A percentile compares a stretch with the other conserved stretches of the same genome.
These are phyloP conservation scores for Sequoiadendron giganteum DNA, from an alignment of 75 land plant genomes.

Conservation along the genomic window DNA sequence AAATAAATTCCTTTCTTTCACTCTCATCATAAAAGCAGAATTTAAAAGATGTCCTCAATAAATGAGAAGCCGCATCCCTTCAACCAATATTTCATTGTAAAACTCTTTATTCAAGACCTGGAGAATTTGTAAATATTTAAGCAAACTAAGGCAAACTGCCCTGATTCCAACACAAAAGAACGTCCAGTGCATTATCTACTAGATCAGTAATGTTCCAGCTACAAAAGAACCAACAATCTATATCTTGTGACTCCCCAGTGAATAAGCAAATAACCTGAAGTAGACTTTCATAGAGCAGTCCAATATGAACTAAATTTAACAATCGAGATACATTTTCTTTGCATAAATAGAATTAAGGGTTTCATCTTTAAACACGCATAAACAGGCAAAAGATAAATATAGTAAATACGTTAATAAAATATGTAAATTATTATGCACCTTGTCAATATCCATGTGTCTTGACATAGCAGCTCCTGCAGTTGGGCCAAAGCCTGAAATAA, in stretches of 20 bases:
- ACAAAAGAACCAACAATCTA: background rate
- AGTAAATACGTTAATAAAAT: background rate
- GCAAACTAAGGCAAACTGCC: background rate
- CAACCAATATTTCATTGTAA: background rate
- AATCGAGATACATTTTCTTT: background rate
- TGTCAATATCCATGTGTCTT: constrained; percentile 57
- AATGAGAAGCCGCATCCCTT: background rate
- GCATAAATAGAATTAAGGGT: background rate
- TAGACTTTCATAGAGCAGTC: background rate
- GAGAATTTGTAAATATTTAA: background rate
- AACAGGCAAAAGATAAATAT: background rate
- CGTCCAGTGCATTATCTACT: background rate
- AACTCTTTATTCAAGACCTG: background rate
- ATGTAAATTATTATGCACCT: constrained; percentile 18
- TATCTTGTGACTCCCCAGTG: background rate
- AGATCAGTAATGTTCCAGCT: background rate
- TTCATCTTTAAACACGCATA: background rate
- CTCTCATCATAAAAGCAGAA: background rate
- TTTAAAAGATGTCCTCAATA: background rate
- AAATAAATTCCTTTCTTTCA: background rate
- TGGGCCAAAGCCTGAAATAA: constrained; percentile 50
- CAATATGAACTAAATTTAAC: background rate
- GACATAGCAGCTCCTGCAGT: constrained; percentile 60
- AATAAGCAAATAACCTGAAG: background rate
- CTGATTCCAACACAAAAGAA: background rate